Percentiles rank a stretch among this genome's conserved stretches.
These are phyloP conservation scores for Chlorophyllum brunneum DNA, from an alignment of 768 basidiomycete species.

Conservation along the genomic window DNA sequence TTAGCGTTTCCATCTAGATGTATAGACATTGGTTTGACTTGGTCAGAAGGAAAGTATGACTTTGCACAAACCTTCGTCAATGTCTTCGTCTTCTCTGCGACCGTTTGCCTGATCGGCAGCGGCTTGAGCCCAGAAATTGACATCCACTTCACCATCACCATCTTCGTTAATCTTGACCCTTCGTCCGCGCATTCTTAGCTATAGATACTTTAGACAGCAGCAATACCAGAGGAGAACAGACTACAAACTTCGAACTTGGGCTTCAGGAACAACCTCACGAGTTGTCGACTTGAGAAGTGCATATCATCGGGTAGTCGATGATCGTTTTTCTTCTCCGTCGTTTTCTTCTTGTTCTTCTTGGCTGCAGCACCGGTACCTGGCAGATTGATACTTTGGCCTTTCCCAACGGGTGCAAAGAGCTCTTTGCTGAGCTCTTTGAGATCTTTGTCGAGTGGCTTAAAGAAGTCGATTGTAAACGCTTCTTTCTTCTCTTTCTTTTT, in stretches of 20 bases:
- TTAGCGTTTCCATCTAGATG: constrained; percentile 46
- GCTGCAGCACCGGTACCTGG: constrained; percentile 47
- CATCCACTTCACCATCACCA: constrained; percentile 87
- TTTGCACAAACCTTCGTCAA: constrained; percentile 56
- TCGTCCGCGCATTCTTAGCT: constrained; percentile 90
- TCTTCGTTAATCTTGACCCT: constrained; percentile 52
- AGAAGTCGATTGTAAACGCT: constrained; percentile 79
- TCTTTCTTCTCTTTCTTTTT: constrained; percentile 71
- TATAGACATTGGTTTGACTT: background rate
- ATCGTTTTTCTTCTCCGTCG: constrained; percentile 65
- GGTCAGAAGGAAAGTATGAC: background rate
- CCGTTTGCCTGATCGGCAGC: constrained; percentile 77
- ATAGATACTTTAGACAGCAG: constrained; percentile 6
- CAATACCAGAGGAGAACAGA: constrained; percentile 2
- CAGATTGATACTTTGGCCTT: constrained; percentile 65
- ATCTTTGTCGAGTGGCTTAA: constrained; percentile 53
- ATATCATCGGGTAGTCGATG: constrained; percentile 92
- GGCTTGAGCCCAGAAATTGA: constrained; percentile 96
- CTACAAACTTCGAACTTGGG: constrained; percentile 87
- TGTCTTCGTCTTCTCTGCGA: constrained; percentile 28
- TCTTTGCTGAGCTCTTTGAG: constrained; percentile 62
- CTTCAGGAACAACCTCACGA: constrained; percentile 92
- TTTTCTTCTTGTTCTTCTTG: constrained; percentile 47
- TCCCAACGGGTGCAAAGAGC: constrained; percentile 75
- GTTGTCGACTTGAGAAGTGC: constrained; percentile 90